Percentiles rank a stretch among this genome's conserved stretches.
Conservation (phyloP, 192 early-diverging fungal genomes). For the Linnemannia zychae region DNA sequence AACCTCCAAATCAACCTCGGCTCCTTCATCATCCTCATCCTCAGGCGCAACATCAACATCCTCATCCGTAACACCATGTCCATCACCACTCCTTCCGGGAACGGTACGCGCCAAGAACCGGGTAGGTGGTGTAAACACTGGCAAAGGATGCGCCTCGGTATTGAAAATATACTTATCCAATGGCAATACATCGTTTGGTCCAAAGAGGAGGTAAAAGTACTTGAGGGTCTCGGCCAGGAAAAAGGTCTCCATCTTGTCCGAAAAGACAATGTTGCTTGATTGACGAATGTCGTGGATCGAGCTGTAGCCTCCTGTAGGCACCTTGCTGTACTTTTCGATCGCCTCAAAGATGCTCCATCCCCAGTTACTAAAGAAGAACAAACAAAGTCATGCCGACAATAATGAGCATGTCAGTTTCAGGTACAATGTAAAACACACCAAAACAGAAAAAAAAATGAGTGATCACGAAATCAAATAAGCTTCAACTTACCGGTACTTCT, state of each 20-base stretch:
- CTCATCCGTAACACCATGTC: neutral
- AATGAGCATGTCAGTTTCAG: neutral
- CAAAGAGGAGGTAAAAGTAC: constrained; percentile 87
- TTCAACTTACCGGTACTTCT: constrained; percentile 76
- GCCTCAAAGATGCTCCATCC: constrained; percentile 88
- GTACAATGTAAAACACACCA: neutral
- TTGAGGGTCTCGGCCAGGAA: constrained; percentile 91
- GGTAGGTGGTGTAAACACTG: constrained; percentile 43
- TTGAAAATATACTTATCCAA: constrained; percentile 86
- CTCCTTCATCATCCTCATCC: neutral
- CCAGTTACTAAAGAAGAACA: constrained; percentile 65
- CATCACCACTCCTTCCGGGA: neutral
- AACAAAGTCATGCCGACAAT: neutral
- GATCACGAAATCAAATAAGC: neutral
- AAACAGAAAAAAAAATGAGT: neutral
- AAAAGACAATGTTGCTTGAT: constrained; percentile 52
- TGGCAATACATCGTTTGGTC: constrained; percentile 68
- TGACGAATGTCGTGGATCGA: constrained; percentile 62
- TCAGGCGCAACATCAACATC: neutral
- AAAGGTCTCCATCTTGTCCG: constrained; percentile 73
- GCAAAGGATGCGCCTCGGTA: constrained; percentile 88
- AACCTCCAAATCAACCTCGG: neutral
- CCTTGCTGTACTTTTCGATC: constrained; percentile 83
- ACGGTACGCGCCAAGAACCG: constrained; percentile 21
- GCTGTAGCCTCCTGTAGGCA: constrained; percentile 70